Conservation (phyloP, 2,329 filamentous ascomycete species). For the Neofusicoccum sp. region DNA sequence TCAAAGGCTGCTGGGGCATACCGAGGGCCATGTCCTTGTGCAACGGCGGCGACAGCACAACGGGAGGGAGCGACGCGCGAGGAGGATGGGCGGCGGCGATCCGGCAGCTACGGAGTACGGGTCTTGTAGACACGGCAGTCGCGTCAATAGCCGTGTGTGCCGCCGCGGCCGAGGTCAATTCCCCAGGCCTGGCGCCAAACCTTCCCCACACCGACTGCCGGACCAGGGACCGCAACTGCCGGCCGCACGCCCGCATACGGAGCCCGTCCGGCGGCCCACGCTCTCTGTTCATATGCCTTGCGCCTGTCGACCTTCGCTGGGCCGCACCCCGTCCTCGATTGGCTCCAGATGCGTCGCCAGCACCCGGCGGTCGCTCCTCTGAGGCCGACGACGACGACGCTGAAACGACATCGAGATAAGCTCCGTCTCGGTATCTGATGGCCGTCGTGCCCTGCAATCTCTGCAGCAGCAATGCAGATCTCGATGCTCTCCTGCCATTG, state of each 20-base stretch:
- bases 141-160: conserved; percentile 9
- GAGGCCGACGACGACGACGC: no score
- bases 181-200: conserved; percentile 2
- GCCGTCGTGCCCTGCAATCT: neutral
- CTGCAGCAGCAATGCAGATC: neutral
- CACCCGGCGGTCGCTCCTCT: no score
- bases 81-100: neutral
- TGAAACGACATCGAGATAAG: neutral
- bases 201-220: conserved; percentile 9
- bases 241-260: neutral
- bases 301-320: no score
- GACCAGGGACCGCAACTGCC: neutral
- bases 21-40: no score
- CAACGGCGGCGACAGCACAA: no score
- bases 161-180: conserved; percentile 7
- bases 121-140: neutral
- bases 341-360: no score
- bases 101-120: neutral
- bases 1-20: no score
- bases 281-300: no score
- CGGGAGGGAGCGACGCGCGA: neutral
- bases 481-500: neutral
- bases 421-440: neutral
- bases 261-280: neutral
- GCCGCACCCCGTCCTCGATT: no score